A percentile compares a stretch with the other conserved stretches of the same genome.
These are phyloP conservation scores for Daedaleopsis sinensis DNA, from an alignment of 768 basidiomycete genomes.

Conservation along the genomic window DNA sequence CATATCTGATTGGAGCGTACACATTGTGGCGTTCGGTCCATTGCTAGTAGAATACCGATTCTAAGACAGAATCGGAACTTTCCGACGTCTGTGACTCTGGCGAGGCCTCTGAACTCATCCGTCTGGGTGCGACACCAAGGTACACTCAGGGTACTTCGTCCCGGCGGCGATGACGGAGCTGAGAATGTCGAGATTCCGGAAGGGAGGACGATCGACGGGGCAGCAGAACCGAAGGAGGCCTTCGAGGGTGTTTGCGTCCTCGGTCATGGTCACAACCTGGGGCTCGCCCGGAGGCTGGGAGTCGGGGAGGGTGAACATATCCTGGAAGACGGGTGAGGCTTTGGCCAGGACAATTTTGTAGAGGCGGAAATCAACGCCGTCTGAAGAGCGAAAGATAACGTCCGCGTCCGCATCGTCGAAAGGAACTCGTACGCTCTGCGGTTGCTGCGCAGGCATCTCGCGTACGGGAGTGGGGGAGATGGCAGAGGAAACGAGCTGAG, in stretches of 20 bases:
- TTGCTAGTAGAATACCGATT: too few species aligned
- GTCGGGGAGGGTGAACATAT: conserved; percentile 10
- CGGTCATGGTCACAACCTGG: conserved; percentile 6
- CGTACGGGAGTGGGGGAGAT: too few species aligned
- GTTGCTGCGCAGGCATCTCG: conserved; percentile 9
- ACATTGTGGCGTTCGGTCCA: too few species aligned
- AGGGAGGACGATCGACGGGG: conserved; percentile 7
- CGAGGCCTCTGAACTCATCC: too few species aligned
- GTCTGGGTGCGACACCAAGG: too few species aligned
- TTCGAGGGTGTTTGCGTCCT: conserved; percentile 15
- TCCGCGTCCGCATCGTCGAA: conserved; percentile 26
- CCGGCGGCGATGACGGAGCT: conserved; percentile 22
- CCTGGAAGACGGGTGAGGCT: conserved; percentile 11
- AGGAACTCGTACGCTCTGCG: too few species aligned
- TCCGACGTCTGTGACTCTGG: too few species aligned
- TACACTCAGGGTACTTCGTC: conserved; percentile 30
- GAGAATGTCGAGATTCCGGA: conserved; percentile 6
- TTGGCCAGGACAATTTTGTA: conserved; percentile 10
- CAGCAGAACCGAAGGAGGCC: conserved; percentile 14
- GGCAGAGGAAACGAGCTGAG: too few species aligned
- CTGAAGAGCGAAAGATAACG: conserved; percentile 10
- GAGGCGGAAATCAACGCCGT: conserved; percentile 5
- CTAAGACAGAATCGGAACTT: too few species aligned
- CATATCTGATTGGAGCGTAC: too few species aligned
- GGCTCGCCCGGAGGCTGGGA: neutral